Evolutionary conservation across 148 eudicot genomes (phyloP).

Genomic region (Vaccinium macrocarpon): DNA sequence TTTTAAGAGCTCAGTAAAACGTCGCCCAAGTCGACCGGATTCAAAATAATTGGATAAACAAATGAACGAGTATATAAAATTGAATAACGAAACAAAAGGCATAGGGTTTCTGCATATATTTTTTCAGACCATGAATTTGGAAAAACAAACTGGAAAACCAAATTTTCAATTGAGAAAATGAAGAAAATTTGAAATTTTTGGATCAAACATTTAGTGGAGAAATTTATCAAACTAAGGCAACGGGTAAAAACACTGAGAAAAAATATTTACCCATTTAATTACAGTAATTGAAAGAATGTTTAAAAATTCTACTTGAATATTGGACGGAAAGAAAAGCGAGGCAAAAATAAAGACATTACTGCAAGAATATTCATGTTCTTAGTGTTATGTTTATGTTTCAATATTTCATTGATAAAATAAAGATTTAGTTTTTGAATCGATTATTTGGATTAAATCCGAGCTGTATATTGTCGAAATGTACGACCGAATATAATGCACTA

Average conservation of each 20-base stretch:
- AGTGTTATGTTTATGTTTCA: neutral
- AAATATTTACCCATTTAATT: neutral
- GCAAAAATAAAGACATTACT: neutral
- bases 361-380: neutral
- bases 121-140: no score
- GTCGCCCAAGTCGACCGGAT: no score
- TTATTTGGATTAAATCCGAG: no score
- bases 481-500: no score
- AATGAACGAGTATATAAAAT: neutral
- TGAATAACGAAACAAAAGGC: neutral
- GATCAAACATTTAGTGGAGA: neutral
- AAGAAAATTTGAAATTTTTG: neutral
- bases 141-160: no score
- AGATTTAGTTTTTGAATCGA: neutral
- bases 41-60: neutral
- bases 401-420: no score
- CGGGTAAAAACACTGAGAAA: neutral
- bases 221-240: neutral
- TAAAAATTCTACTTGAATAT: neutral
- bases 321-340: neutral
- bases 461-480: no score
- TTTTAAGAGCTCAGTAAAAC: no score
- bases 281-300: neutral
- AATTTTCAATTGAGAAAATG: no score
- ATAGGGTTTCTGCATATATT: neutral